phyloP scores from a whole-genome alignment of 2,329 filamentous ascomycete species.

The Dactylellina sp. region DNA sequence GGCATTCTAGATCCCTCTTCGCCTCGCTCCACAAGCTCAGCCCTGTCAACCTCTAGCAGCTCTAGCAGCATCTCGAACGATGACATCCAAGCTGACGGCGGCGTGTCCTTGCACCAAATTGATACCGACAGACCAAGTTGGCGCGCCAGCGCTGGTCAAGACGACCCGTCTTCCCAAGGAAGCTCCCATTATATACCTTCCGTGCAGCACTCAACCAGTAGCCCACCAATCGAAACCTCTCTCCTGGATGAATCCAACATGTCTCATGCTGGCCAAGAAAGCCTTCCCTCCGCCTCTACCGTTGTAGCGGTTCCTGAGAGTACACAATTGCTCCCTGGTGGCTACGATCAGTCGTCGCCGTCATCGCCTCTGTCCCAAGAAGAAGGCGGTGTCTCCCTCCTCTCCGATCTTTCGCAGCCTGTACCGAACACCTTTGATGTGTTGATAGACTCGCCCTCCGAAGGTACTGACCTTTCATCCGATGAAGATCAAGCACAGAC shows the following conservation, averaged over 20 bases:
- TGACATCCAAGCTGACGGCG: slow-evolving; percentile 20
- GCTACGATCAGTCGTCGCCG: slow-evolving; percentile 17
- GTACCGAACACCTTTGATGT: slow-evolving; percentile 27
- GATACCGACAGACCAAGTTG: slow-evolving; percentile 5
- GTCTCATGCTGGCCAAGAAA: slow-evolving; percentile 11
- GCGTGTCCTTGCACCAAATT: slow-evolving; percentile 23
- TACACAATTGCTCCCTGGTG: neutral
- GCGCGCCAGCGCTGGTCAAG: slow-evolving; percentile 1
- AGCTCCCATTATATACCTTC: neutral
- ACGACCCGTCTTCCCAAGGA: slow-evolving; percentile 15
- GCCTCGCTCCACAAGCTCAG: slow-evolving; percentile 30
- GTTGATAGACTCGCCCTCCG: slow-evolving; percentile 36
- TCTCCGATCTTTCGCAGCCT: too few species aligned
- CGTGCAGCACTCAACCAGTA: neutral
- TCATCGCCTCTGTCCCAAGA: too few species aligned
- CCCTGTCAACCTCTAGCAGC: slow-evolving; percentile 14
- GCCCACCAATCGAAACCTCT: neutral
- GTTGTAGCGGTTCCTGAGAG: neutral
- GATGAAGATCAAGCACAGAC: slow-evolving; percentile 27
- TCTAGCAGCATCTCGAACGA: slow-evolving; percentile 15
- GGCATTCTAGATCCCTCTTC: slow-evolving; percentile 21
- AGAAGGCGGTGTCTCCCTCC: slow-evolving; percentile 4
- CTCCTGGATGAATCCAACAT: slow-evolving; percentile 16
- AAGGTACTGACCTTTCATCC: slow-evolving; percentile 29
- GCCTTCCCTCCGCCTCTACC: neutral